Percentiles rank a stretch among this genome's conserved stretches.
Conservation (phyloP, 2,329 filamentous ascomycete species). For the Nemania sp. region DNA sequence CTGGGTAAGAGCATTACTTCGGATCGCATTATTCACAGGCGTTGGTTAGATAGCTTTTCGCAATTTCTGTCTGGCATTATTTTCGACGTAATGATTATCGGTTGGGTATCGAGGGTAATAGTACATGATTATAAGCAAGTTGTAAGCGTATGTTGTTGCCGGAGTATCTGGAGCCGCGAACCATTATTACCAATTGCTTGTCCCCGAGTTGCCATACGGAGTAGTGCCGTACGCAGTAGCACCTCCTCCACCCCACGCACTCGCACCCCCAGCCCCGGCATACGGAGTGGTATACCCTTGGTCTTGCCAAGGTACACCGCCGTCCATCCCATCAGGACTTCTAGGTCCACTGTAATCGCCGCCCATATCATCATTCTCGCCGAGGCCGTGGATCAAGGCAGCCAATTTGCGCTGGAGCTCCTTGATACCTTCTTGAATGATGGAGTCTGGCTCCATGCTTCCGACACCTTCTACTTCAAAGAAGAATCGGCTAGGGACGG, state of each 20-base stretch:
- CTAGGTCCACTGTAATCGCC: conserved; percentile 66
- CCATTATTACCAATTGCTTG: conserved; percentile 51
- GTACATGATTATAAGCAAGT: too few relatives aligned
- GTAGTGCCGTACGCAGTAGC: conserved; percentile 46
- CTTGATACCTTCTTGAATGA: conserved; percentile 85
- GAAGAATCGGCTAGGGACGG: conserved; percentile 83
- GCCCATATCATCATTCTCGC: conserved; percentile 57
- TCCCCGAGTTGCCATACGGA: conserved; percentile 55
- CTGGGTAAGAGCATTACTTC: not conserved
- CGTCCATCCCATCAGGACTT: conserved; percentile 66
- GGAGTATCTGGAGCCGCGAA: too few relatives aligned
- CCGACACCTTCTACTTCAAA: conserved; percentile 90
- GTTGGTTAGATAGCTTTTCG: not conserved
- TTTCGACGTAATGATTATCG: too few relatives aligned
- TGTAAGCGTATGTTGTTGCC: too few relatives aligned
- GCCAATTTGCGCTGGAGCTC: conserved; percentile 91
- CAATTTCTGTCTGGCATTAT: too few relatives aligned
- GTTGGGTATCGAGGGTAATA: too few relatives aligned
- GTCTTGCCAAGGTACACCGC: conserved; percentile 59
- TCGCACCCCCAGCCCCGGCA: conserved; percentile 58
- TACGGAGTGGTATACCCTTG: conserved; percentile 73
- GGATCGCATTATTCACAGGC: conserved; percentile 8
- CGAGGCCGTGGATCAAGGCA: conserved; percentile 68
- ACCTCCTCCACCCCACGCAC: conserved; percentile 65
- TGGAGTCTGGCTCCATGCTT: conserved; percentile 83